Evolutionary conservation across 116 monocot species (phyloP).

Genomic region (Dioscorea cayenensis): DNA sequence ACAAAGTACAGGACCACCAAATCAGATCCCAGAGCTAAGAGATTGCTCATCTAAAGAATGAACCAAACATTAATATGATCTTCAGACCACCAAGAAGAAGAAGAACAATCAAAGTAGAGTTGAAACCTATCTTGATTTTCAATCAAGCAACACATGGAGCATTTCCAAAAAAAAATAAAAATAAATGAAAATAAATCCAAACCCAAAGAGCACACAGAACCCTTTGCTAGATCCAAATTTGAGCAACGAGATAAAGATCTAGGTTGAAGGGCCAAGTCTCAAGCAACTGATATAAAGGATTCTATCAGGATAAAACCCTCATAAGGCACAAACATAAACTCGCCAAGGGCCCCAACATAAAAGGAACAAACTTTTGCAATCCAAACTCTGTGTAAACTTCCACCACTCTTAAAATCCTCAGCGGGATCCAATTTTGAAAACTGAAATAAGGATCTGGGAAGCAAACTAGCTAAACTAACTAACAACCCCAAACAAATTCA

Average conservation of each 20-base stretch:
- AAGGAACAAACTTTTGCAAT: background rate
- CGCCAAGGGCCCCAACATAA: background rate
- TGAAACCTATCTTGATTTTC: no score
- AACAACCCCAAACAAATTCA: background rate
- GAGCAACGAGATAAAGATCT: background rate
- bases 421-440: background rate
- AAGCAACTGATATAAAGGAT: background rate
- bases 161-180: no score
- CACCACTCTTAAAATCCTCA: background rate
- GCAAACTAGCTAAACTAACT: background rate
- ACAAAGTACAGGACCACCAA: slow-evolving; percentile 14
- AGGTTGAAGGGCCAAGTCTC: background rate
- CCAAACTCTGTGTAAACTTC: background rate
- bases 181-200: no score
- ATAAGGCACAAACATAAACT: background rate
- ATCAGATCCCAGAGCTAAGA: slow-evolving; percentile 16
- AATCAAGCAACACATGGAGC: no score
- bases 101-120: background rate
- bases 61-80: background rate
- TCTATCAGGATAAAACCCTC: background rate
- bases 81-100: background rate
- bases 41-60: slow-evolving; percentile 25
- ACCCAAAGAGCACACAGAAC: background rate
- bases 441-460: background rate
- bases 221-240: background rate